Base-by-base conservation (phyloP, 2,329 filamentous ascomycete genomes). In the Beauveria australis region DNA sequence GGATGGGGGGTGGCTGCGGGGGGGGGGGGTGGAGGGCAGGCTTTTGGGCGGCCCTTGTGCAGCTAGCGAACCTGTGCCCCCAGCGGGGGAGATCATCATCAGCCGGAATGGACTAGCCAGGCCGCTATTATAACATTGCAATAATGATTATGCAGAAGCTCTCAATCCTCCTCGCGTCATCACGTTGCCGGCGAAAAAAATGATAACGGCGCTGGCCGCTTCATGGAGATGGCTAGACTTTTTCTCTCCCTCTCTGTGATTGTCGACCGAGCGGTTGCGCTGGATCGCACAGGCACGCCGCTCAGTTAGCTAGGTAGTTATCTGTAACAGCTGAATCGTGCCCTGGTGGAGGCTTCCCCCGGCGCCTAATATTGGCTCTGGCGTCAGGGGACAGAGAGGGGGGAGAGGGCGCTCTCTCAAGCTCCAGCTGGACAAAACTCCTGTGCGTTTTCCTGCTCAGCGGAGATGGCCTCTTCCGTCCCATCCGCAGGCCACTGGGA, bases 391-490 rank as follows among this genome's bases (percentile, higher is more conserved):
- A 14, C 19, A 28, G 26, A 10, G 28, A 24, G 26, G 56, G 40
- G 5, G 5, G 19, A 8, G 5, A 18, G 4, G 14, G 16, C 40
- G 26, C 33, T 37, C 33, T 37, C 33, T 37, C 41, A 40, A 59
- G 48, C 56, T 59, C 41, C 48, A 59, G 56, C 56, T 59, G 48
- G 56, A 53, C 48, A 52, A 44, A 40, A 37, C 37, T 28, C 18
- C 47, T 52, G 6, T 24, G 44, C 46, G 8, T 19, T 49, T 28
- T 53, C 41, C 47, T 28, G 30, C 28, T 14, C 41, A 19, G 47
- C 56, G 47, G 56, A 53, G 47, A 59, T 19, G 56, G 12, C 46
- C 22, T 53, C 56, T 46, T 59, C 56, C 56, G 56, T 37, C 48
- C 48, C 56, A 52, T 59, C 56, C 56, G 56, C 16, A 37, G 28